A percentile compares a stretch with the other conserved stretches of the same genome.
phyloP scores from a whole-genome alignment of 129 eudicot species.

The Artemisia annua region DNA sequence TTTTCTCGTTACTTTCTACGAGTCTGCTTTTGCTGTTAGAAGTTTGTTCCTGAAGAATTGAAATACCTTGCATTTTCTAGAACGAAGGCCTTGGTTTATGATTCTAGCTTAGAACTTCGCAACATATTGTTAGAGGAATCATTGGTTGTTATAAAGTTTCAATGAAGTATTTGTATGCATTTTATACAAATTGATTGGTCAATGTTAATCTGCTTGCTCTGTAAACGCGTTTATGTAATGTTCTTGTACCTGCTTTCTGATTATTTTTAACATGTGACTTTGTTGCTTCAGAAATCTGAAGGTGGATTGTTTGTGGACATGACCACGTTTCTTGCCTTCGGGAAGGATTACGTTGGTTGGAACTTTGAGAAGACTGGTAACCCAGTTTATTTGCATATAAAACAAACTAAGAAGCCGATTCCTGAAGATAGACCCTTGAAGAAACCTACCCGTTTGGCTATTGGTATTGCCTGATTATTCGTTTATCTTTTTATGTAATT shows the following conservation, averaged over 20 bases:
- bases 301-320: conserved; percentile 92
- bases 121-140: neutral
- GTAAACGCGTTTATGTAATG: neutral
- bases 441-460: conserved; percentile 92
- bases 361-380: conserved; percentile 83
- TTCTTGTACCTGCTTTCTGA: conserved; percentile 2
- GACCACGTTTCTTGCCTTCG: conserved; percentile 92
- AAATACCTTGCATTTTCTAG: too few relatives aligned
- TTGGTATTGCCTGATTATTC: conserved; percentile 50
- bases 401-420: conserved; percentile 76
- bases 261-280: neutral
- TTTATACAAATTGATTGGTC: neutral
- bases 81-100: neutral
- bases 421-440: conserved; percentile 88
- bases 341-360: conserved; percentile 83
- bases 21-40: neutral
- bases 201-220: neutral
- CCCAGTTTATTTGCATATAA: conserved; percentile 83
- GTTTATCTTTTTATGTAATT: neutral
- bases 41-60: conserved; percentile 1
- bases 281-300: conserved; percentile 70
- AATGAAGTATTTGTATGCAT: neutral
- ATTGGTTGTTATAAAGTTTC: neutral
- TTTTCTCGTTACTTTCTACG: neutral
- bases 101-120: neutral